Base-by-base conservation (phyloP, 257 asterid genomes). In the Coffea eugenioides region DNA sequence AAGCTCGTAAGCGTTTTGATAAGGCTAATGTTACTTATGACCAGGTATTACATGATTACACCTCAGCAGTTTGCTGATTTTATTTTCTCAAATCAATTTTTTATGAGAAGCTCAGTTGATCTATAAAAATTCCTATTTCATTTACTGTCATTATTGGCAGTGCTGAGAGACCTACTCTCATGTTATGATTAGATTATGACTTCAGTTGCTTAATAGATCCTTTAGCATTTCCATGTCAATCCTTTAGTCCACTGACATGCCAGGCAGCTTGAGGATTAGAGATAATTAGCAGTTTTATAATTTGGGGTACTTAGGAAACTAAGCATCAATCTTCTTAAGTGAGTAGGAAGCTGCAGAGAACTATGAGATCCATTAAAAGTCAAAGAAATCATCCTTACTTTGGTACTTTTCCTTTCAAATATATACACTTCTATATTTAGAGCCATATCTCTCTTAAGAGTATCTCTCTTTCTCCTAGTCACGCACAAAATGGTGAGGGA, bases 1-100 rank as follows among this genome's bases (percentile, higher is more conserved):
- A 96, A 84, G 93, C 97, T 83, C 99, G 88, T 86, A 96, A 94
- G 89, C 97, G 98, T 85, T 96, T 96, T 85, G 99, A 94, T 86
- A 96, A 96, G 83, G 97, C 96, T 73, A 93, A 88, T 83, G 89
- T 88, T 81, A 80, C 82, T 83, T 96, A 96, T 85, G 99, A 96
- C 82, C 99, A 96, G 99, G 99, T 78, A 84, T 79, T 76, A 71
- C 27, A 9, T 72, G 43, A 39, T 39, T 39, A 39, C 43, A 39
- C 5, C 43, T 80, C 25, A 39, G 14, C 14, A 27, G 11, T 41
- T 41, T n/a, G 6, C n/a, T 74, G 83, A 25, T 41, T 31, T 65
- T 54, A 21, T 25, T 66, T 74, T 13, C 21, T 13, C 51, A 16
- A 46, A 66, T 41, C 51, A 34, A 34, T 21, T 59, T 15, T 59